Evolutionary conservation across 106 monocot species (phyloP).

Genomic region (Dioscorea dumetorum): DNA sequence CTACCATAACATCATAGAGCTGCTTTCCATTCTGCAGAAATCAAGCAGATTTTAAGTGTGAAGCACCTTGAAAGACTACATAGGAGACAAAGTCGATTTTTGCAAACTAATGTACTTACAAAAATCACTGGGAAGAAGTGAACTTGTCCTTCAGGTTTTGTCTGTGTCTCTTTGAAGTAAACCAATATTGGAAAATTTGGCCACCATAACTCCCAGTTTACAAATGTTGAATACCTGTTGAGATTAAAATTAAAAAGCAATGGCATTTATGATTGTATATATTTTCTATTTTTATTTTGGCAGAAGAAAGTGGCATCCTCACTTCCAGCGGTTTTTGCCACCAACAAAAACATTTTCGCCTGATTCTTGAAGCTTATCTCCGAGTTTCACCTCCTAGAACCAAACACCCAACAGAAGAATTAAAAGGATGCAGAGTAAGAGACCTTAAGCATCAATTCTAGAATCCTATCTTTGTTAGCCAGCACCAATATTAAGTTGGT

Average conservation of each 20-base stretch:
- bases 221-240: conserved; percentile 82
- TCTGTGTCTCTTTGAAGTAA: conserved; percentile 97
- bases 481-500: too few relatives aligned
- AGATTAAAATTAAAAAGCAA: neutral
- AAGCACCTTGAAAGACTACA: too few relatives aligned
- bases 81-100: neutral
- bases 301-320: conserved; percentile 9
- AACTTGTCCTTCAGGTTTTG: conserved; percentile 91
- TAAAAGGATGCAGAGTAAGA: too few relatives aligned
- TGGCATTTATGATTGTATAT: neutral
- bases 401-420: neutral
- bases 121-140: conserved; percentile 98
- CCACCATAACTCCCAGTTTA: conserved; percentile 99
- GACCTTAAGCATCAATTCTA: too few relatives aligned
- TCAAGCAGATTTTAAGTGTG: neutral
- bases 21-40: conserved; percentile 57
- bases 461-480: too few relatives aligned
- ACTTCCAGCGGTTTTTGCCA: conserved; percentile 98
- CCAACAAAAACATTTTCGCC: conserved; percentile 99
- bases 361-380: conserved; percentile 66
- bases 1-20: conserved; percentile 79
- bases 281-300: neutral
- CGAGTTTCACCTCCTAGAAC: conserved; percentile 79
- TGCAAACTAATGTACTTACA: conserved; percentile 31
- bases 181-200: conserved; percentile 88